Conservation (phyloP, 1,284 basidiomycete species). For the Tilletiopsis washingtonensis region DNA sequence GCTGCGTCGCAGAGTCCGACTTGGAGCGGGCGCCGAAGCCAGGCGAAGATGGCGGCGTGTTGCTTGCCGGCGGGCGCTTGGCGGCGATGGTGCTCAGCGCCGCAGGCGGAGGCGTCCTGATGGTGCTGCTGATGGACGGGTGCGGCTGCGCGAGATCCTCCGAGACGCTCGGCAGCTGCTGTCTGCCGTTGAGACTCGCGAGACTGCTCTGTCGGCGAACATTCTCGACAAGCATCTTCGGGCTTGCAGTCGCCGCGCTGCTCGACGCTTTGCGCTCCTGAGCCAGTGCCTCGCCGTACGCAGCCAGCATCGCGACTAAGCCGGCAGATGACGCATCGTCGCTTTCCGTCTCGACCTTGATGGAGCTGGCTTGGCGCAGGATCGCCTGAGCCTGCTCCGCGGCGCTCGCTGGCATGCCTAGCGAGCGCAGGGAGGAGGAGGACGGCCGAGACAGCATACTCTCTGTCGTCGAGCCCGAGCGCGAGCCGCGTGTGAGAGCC, state of each 20-base stretch:
- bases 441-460: neutral
- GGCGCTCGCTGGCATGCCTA: neutral
- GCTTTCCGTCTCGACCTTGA: conserved; percentile 8
- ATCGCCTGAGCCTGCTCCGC: conserved; percentile 30
- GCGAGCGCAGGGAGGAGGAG: neutral
- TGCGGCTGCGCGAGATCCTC: too few species aligned
- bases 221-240: too few species aligned
- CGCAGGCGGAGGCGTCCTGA: too few species aligned
- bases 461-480: neutral
- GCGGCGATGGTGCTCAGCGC: too few species aligned
- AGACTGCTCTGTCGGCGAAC: neutral
- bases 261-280: conserved; percentile 10
- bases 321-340: conserved; percentile 19
- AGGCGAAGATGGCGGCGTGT: too few species aligned
- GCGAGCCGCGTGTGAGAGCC: neutral
- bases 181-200: neutral
- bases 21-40: too few species aligned
- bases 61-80: too few species aligned
- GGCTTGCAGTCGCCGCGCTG: too few species aligned
- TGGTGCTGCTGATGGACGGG: too few species aligned
- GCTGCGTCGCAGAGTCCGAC: too few species aligned
- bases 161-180: neutral
- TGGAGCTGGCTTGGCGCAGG: conserved; percentile 19
- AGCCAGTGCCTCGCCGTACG: conserved; percentile 30
- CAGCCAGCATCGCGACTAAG: conserved; percentile 22